Base-by-base conservation (phyloP, 106 monocot species). In the Dendrobium huoshanense region DNA sequence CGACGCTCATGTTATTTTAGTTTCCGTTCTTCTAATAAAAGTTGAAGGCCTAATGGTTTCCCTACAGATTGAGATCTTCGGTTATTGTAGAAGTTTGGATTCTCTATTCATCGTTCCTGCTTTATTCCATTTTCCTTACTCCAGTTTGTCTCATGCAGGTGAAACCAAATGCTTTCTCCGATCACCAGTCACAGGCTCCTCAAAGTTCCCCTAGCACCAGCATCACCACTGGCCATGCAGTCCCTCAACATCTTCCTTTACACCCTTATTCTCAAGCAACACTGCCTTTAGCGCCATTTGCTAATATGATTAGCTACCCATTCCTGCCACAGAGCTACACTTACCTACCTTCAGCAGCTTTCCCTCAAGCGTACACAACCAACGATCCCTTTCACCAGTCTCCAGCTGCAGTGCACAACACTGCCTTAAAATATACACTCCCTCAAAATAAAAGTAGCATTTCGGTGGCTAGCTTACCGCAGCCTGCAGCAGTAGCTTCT, bases 221-320 rank as follows among this genome's bases (percentile, higher is more conserved):
- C 74, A 79, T 83, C 55, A 81, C 87, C 4, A 42, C 86, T 0
- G 87, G 86, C 10, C 84, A 85, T 59, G 59, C 84, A 20, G 82
- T 94, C 72, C 90, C 97, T 27, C 97, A 94, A 56, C 94, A 88
- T 67, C 76, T 94, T 72, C 85, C 90, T 2, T 80, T 94, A n/a
- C 88, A 90, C 77, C 94, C 85, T 19, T 98, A 91, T 77, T 85
- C 92, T 80, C 97, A 98, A 76, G 91, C 88, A 72, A 79, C 90
- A 33, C 92, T 98, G 56, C 91, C 96, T 75, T 49, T 94, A 19
- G 94, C 90, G 4, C 94, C 83, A 64, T 94, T 92, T 80, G 72
- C 94, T 13, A 98, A 94, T 82, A 90, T 98, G 89, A 91, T 94
- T 29, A 72, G 97, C 76, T 98, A 94, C 43, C 94, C 92, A 25